Conservation (phyloP, 176 grass and related monocot genomes). For the Canna indica region DNA sequence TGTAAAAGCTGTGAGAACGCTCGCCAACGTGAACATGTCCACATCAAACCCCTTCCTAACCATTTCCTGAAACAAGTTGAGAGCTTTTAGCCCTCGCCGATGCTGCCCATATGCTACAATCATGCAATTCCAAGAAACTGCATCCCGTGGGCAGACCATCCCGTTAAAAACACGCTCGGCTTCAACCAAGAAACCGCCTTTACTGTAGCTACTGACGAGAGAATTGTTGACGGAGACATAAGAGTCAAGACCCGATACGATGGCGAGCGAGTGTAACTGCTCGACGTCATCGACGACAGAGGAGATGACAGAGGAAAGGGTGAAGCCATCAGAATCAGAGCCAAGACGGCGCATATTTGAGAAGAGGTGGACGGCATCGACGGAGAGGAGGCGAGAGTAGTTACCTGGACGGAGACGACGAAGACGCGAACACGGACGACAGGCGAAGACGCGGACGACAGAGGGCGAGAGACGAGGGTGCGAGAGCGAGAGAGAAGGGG, state of each 20-base stretch:
- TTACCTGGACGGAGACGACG: too few species aligned
- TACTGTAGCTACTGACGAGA: constrained; percentile 29
- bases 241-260: constrained; percentile 19
- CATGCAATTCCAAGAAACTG: constrained; percentile 43
- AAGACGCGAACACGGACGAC: too few species aligned
- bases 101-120: constrained; percentile 34
- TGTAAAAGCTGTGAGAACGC: constrained; percentile 30
- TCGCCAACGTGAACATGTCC: constrained; percentile 33
- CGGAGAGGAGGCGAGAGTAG: too few species aligned
- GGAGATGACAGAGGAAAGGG: too few species aligned
- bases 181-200: constrained; percentile 17
- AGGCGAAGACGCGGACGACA: too few species aligned
- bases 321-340: too few species aligned
- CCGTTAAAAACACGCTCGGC: constrained; percentile 22
- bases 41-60: constrained; percentile 20
- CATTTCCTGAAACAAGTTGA: constrained; percentile 36
- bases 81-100: constrained; percentile 22
- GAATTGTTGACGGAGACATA: constrained; percentile 33
- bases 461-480: too few species aligned
- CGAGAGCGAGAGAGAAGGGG: too few species aligned
- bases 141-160: constrained; percentile 6
- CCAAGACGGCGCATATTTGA: too few species aligned
- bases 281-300: not conserved
- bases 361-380: too few species aligned
- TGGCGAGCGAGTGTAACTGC: constrained; percentile 24